Evolutionary conservation across 208 protist genomes (phyloP), one percentile per base, ranked within the genome.

Genomic region (Trypanosoma vivax): DNA sequence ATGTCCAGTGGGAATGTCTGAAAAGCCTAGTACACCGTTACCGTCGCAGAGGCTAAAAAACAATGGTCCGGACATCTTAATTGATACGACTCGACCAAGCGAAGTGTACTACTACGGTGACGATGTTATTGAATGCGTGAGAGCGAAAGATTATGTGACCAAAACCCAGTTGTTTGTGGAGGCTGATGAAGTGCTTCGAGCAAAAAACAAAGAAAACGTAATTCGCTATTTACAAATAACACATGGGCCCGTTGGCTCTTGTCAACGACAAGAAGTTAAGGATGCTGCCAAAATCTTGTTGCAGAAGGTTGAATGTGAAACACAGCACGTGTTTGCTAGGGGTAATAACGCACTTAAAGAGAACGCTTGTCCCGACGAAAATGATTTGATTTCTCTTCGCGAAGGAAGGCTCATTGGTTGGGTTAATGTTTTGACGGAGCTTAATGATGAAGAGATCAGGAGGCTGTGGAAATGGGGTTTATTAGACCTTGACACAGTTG

Each of bases 161-260:
- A 46, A 68, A 37, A 50, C 61, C 30, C 65, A 57, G 33, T 48
- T 87, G 3, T 75, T 83, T 23, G 50, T 66, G 6, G 76, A 89
- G 27, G 64, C 70, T 0, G 73, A 89, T 42, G 85, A 92, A 27
- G 71, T 92, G 3, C 42, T 92, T 51, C 60, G 81, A 40, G 70
- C 58, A 42, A 50, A 37, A 34, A 60, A 65, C 4, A 73, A 76
- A 18, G 61, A 51, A 33, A 59, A 76, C 38, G 80, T 70, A 11
- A 23, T 61, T 40, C 60, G 56, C 4, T 92, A 80, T 54, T 41
- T 84, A 49, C 31, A 76, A 51, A 46, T 88, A 30, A 58, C 67
- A 1, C 85, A 83, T 52, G 53, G 68, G 1, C 35, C 41, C 25
- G 56, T 67, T 53, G 60, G 60, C 23, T 59, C 60, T 11, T 21